Conservation (phyloP, 2,329 filamentous ascomycete genomes). For the Pyrenophora seminiperda region DNA sequence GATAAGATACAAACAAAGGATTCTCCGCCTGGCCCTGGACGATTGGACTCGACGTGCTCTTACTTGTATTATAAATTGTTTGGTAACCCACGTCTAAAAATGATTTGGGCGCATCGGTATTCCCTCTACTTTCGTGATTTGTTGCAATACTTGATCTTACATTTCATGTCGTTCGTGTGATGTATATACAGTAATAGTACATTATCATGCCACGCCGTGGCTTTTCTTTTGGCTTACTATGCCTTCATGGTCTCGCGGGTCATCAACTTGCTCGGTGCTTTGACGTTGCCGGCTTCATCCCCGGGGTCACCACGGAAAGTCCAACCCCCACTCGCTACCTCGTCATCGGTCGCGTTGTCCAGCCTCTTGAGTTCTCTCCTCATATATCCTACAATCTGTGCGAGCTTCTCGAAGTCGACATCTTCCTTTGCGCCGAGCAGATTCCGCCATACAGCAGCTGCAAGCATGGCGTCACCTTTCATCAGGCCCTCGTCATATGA, state of each 20-base stretch:
- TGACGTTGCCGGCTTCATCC: slow-evolving; percentile 38
- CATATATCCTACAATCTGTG: slow-evolving; percentile 67
- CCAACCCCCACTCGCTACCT: slow-evolving; percentile 55
- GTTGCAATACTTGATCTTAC: background rate
- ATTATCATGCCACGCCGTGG: background rate
- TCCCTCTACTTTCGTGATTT: too few species aligned
- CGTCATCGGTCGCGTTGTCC: slow-evolving; percentile 59
- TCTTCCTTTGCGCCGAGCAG: slow-evolving; percentile 76
- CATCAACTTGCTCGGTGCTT: slow-evolving; percentile 32
- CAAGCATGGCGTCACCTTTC: slow-evolving; percentile 77
- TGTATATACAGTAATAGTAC: slow-evolving; percentile 8
- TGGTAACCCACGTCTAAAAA: too few species aligned
- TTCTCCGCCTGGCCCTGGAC: too few species aligned
- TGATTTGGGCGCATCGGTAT: too few species aligned
- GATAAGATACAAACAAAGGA: too few species aligned
- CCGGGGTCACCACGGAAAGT: slow-evolving; percentile 56
- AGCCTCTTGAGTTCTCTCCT: slow-evolving; percentile 61
- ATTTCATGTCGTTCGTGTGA: slow-evolving; percentile 6
- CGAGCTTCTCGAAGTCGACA: slow-evolving; percentile 65
- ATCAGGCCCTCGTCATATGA: slow-evolving; percentile 83
- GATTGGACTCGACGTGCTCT: too few species aligned
- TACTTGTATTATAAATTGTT: too few species aligned
- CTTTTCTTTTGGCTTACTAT: background rate
- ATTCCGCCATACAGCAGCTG: slow-evolving; percentile 89
- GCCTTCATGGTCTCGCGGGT: slow-evolving; percentile 20